phyloP scores from a whole-genome alignment of 495 filamentous ascomycete genomes.

The Cercophora scortea region DNA sequence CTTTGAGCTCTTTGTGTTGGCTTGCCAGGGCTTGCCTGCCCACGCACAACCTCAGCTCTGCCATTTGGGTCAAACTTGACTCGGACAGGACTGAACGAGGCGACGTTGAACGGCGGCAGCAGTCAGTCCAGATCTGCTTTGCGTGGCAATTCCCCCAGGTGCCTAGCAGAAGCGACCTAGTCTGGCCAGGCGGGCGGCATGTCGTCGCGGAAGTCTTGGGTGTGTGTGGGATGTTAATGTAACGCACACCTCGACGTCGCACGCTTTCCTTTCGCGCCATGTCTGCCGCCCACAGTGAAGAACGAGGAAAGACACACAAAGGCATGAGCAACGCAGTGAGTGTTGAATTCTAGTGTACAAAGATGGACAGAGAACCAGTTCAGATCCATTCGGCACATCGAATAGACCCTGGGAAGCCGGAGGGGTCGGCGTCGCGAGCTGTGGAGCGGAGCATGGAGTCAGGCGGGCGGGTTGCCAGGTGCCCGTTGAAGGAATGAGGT shows the following conservation, averaged over 20 bases:
- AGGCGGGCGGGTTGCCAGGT: not conserved
- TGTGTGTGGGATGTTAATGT: too few relatives aligned
- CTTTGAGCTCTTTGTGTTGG: not conserved
- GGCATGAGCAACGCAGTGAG: not conserved
- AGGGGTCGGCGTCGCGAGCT: not conserved
- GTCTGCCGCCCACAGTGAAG: too few relatives aligned
- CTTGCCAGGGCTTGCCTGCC: not conserved
- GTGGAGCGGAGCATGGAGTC: not conserved
- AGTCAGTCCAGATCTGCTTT: not conserved
- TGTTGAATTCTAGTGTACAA: not conserved
- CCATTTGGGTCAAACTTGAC: conserved; percentile 8
- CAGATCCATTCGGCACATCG: too few relatives aligned
- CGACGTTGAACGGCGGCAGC: not conserved
- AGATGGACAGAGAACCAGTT: too few relatives aligned
- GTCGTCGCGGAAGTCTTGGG: not conserved
- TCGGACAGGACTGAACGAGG: conserved; percentile 3
- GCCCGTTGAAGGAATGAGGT: conserved; percentile 12
- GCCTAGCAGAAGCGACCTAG: too few relatives aligned
- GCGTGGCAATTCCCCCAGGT: not conserved
- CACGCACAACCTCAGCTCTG: not conserved
- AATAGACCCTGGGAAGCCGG: not conserved
- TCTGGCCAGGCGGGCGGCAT: not conserved
- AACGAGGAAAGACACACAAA: not conserved
- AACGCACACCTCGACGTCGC: too few relatives aligned
- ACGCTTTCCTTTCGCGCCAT: too few relatives aligned